phyloP scores from a whole-genome alignment of 2,329 filamentous ascomycete genomes.

The Fusarium sp. region DNA sequence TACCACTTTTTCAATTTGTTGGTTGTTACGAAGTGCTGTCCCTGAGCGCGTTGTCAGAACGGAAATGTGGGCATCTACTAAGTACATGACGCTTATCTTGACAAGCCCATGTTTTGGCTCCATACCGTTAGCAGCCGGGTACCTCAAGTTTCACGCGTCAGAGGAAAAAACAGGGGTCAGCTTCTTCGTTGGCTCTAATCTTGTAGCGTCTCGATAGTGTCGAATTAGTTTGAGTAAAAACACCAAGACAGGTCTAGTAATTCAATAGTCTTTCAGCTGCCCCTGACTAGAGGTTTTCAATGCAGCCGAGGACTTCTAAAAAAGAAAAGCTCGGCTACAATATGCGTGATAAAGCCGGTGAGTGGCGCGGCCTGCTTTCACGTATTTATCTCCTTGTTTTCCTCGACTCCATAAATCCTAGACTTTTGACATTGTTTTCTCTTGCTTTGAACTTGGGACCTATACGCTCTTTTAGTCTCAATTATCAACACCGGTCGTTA shows the following conservation, averaged over 20 bases:
- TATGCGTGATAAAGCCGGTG: not conserved
- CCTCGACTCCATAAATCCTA: not conserved
- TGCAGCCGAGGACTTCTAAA: not conserved
- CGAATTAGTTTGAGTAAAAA: not conserved
- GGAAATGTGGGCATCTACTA: not conserved
- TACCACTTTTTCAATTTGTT: not conserved
- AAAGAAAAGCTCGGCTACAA: not conserved
- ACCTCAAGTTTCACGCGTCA: not conserved
- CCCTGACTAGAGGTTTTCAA: not conserved
- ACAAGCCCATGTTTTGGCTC: accelerated
- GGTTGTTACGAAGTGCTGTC: not conserved
- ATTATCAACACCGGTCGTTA: not conserved
- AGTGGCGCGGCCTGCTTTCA: not conserved
- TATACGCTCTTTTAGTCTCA: not conserved
- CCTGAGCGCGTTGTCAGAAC: not conserved
- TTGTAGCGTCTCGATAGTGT: not conserved
- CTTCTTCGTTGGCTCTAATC: not conserved
- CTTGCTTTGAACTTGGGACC: accelerated
- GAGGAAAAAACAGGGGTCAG: not conserved
- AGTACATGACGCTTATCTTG: not conserved
- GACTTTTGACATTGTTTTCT: not conserved
- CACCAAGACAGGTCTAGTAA: not conserved
- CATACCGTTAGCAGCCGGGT: not conserved
- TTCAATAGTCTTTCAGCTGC: not conserved
- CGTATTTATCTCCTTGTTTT: not conserved